Base-by-base conservation (phyloP, 164 flowering plant genomes). In the Sedum album region DNA sequence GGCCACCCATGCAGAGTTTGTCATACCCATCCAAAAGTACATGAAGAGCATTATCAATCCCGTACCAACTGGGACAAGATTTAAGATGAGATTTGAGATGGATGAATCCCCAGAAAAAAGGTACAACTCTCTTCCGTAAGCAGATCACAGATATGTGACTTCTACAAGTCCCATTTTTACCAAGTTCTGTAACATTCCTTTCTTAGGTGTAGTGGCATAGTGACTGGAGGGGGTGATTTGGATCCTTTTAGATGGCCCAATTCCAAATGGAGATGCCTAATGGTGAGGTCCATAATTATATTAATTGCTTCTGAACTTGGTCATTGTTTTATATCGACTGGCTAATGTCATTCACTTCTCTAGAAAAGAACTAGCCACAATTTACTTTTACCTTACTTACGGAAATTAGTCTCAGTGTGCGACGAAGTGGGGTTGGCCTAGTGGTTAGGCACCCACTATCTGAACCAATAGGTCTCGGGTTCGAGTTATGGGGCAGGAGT, bases 261-360 rank as follows among this genome's bases (percentile, higher is more conserved):
- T 73, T 93, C 98, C 62, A 93, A 86, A 79, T 93, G 98, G 98
- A 88, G 96, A 82, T 91, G 89, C 79, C 73, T 93, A 68, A 80
- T 77, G 94, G 98, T 93, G 31, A 25, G 33, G 20, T 13, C 26
- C 20, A 36, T 11, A 25, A 44, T 15, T 8, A 11, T 11, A 41
- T 26, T 42, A 25, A 36, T 17, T 15, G 14, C 20, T 30, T 33
- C 25, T 23, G 15, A 25, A 3, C 70, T 60, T 72, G 49, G 38
- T 2, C 11, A 41, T 41, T 41, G 1, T 41, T 41, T 41, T 41
- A 41, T 11, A 2, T 41, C 15, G 8, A 41, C 2, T 41, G 46
- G 46, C 46, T 41, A 15, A 7, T 41, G 15, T 11, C 14, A 3
- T 35, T 35, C 7, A 11, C 46, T 41, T 8, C 46, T 41, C 15